Base-by-base conservation (phyloP, 768 basidiomycete species). In the Phylloporus sp. region DNA sequence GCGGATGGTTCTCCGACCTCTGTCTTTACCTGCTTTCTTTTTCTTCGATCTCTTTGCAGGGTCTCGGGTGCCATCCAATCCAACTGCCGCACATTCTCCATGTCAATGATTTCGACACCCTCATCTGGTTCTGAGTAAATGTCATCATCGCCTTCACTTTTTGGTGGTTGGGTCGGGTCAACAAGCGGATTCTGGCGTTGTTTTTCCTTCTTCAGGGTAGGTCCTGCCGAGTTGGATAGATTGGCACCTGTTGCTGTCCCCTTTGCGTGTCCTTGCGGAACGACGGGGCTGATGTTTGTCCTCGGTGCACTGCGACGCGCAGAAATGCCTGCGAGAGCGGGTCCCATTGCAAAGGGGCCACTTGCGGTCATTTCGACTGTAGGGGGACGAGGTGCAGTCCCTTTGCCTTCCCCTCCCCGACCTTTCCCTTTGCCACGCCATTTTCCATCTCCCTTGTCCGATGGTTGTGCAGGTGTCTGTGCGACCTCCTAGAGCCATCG, bases 31-130 rank as follows among this genome's bases (percentile, higher is more conserved):
- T 60, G 62, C 53, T 68, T 73, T 47, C 73, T 71, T 54, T 70
- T 60, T 39, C 67, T 68, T 50, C 64, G 74, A 48, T 83, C 80
- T 57, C 73, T 83, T 49, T 72, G 74, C 49, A 91, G 62, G 54
- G 77, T 83, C 63, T 91, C 88, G 1, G 91, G 91, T 8, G 91
- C 91, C 85, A 90, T 90, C 82, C 85, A 91, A 66, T 93, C 91
- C 82, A 93, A 81, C 54, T 82, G 73, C 45, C 78, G 71, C 27
- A 93, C 82, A 52, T 85, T 77, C 27, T 85, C 82, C 80, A 93
- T 86, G 61, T 93, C 91, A 35, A 93, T 74, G 47, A 92, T 90
- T 70, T 91, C 88, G 23, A 91, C 86, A 11, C 88, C 90, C 49
- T 91, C 88, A 59, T 92, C 91, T 12, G 88, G 87, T 53, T 93